Base-by-base conservation (phyloP, 2,329 filamentous ascomycete species). In the Phialophora macrospora region DNA sequence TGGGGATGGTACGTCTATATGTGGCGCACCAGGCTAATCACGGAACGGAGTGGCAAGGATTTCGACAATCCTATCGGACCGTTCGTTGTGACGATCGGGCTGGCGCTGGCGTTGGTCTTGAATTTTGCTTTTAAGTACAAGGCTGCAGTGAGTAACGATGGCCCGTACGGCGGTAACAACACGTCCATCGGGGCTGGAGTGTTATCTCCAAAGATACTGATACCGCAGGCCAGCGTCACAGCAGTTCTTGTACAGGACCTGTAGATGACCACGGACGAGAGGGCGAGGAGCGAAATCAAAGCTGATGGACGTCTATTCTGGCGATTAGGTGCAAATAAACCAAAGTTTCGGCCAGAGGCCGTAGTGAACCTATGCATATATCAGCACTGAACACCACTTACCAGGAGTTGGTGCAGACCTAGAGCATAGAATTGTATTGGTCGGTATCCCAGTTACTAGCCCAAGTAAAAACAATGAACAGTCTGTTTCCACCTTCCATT, bases 1-100 rank as follows among this genome's bases (percentile, higher is more conserved):
- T 99, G 95, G 95, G 95, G 95, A 2, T 97, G 92, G 77, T 86
- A 82, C 66, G 91, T 96, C 82, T 90, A 96, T 74, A 87, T 89
- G 74, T 86, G 85, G 75, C 84, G 95, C 38, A 85, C 89, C 65
- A 84, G 82, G 61, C 88, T 98, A 84, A 99, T 99, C 74, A 78
- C 90, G 46, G 87, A 92, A 77, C 83, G 95, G 70, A 97, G 92
- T 74, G 93, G 92, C 9, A 94, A 90, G 77, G 93, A 98, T 73
- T 96, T 99, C 77, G 94, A 99, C 77, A 95, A 93, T 72, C 81
- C 94, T 74, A 78, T 92, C 66, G 95, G 95, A 0, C 95, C 95
- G 0, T 79, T 97, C 62, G 84, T 96, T 8, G 89, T 98, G 51
- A 95, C 91, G 74, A 78, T 90, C 44, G 91, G 93, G 3, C 77